phyloP scores from a whole-genome alignment of 2,329 filamentous ascomycete genomes.

The Aspergillus latus region DNA sequence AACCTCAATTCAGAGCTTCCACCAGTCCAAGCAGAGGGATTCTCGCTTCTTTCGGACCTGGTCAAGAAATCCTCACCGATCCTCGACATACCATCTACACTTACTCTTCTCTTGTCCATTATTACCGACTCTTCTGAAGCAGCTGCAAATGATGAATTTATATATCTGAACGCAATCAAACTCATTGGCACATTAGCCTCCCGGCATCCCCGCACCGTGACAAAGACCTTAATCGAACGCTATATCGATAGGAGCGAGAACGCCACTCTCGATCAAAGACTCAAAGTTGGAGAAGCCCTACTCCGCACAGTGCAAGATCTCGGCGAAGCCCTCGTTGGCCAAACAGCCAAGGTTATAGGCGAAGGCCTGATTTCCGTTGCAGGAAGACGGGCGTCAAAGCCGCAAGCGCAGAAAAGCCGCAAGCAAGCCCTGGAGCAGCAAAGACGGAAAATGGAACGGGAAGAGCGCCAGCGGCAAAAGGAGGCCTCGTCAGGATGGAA shows the following conservation, averaged over 20 bases:
- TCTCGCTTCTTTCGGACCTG: constrained; percentile 41
- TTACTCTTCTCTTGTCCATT: constrained; percentile 42
- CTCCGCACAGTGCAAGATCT: constrained; percentile 44
- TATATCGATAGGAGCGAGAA: constrained; percentile 42
- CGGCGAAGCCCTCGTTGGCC: constrained; percentile 38
- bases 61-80: constrained; percentile 44
- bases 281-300: constrained; percentile 44
- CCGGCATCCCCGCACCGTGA: constrained; percentile 42
- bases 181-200: constrained; percentile 42
- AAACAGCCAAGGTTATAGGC: constrained; percentile 39
- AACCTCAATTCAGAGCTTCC: constrained; percentile 43
- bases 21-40: constrained; percentile 46
- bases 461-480: constrained; percentile 29
- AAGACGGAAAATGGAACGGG: constrained; percentile 27
- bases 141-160: constrained; percentile 41
- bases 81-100: constrained; percentile 45
- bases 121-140: constrained; percentile 36
- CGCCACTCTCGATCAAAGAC: constrained; percentile 39
- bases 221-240: constrained; percentile 42
- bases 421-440: constrained; percentile 30
- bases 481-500: constrained; percentile 33
- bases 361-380: constrained; percentile 43
- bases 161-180: constrained; percentile 47
- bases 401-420: constrained; percentile 34
- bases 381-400: constrained; percentile 39